Conservation (phyloP, 441 rosid species). For the Capsella rubella region DNA sequence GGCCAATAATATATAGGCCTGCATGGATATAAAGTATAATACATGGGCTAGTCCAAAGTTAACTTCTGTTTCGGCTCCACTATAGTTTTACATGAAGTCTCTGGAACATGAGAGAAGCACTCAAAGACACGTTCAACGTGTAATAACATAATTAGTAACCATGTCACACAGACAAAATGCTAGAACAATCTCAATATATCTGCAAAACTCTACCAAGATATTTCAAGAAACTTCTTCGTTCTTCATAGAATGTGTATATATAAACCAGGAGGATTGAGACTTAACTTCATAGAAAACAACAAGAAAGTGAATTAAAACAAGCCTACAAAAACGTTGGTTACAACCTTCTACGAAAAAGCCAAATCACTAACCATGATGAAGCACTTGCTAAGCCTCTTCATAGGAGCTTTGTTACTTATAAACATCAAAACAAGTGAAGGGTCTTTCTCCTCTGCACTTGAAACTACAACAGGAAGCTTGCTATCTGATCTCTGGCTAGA, state of each 20-base stretch:
- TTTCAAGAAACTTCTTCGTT: constrained; percentile 45
- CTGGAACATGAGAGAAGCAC: constrained; percentile 46
- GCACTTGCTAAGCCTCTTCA: constrained; percentile 36
- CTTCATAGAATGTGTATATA: constrained; percentile 10
- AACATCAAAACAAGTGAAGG: constrained; percentile 44
- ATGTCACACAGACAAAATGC: constrained; percentile 21
- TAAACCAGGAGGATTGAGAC: not conserved
- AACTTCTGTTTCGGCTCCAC: not conserved
- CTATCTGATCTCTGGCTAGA: constrained; percentile 53
- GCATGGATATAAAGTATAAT: constrained; percentile 1
- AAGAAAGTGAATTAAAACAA: constrained; percentile 2
- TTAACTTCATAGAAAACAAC: constrained; percentile 7
- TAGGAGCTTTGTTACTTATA: constrained; percentile 41
- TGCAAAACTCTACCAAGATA: constrained; percentile 16
- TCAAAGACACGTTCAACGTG: constrained; percentile 35
- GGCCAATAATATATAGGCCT: constrained; percentile 25
- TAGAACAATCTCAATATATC: constrained; percentile 54
- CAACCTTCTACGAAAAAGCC: not conserved
- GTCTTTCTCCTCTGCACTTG: constrained; percentile 53
- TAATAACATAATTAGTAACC: constrained; percentile 14
- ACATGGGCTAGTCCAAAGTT: constrained; percentile 34
- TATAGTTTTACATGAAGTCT: constrained; percentile 34
- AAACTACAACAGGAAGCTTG: constrained; percentile 50
- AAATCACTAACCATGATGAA: constrained; percentile 9
- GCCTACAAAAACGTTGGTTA: not conserved